These are phyloP conservation scores for Carex pumila DNA, from an alignment of 176 grass and related monocot species.

Conservation along the genomic window DNA sequence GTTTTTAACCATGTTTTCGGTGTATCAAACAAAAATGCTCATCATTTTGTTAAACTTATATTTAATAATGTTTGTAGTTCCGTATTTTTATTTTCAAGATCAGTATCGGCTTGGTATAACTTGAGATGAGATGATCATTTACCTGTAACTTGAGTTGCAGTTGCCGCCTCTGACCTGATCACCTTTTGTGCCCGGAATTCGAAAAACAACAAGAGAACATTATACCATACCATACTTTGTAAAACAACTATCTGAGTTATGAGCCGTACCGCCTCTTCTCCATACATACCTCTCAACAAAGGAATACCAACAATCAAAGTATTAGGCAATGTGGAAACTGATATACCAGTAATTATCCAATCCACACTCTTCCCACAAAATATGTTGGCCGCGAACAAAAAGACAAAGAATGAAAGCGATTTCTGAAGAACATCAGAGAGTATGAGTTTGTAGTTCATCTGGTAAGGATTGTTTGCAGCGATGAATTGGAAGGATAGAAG, in stretches of 20 bases:
- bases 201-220: constrained; percentile 61
- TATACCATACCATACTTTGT: constrained; percentile 88
- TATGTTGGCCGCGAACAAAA: constrained; percentile 34
- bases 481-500: constrained; percentile 93
- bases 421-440: constrained; percentile 71
- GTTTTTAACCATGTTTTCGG: not conserved
- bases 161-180: constrained; percentile 26
- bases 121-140: constrained; percentile 25
- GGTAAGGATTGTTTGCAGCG: constrained; percentile 73
- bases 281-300: constrained; percentile 91
- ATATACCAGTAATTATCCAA: constrained; percentile 83
- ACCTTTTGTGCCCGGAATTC: constrained; percentile 46
- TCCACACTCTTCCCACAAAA: constrained; percentile 50
- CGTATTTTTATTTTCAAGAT: not conserved
- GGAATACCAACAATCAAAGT: constrained; percentile 89
- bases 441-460: constrained; percentile 80
- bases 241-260: constrained; percentile 88
- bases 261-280: constrained; percentile 60
- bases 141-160: constrained; percentile 48
- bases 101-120: not conserved
- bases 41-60: not conserved
- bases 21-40: not conserved
- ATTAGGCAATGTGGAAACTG: constrained; percentile 79
- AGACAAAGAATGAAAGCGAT: constrained; percentile 38
- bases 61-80: not conserved